Conservation (phyloP, 169 alveolate genomes). For the Eimeria nieschulzi region DNA sequence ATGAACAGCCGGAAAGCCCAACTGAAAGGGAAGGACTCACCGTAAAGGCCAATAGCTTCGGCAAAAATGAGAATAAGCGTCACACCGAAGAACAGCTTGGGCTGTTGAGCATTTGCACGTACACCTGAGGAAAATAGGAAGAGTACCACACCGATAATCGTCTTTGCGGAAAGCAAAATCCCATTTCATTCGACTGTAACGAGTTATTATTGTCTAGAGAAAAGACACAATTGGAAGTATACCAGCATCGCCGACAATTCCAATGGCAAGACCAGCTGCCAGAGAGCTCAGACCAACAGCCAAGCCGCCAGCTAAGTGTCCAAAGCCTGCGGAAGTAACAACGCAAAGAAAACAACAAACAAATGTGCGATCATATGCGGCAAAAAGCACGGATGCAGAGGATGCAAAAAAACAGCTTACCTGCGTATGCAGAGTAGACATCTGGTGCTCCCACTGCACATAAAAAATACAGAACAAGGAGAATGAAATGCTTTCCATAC, state of each 20-base stretch:
- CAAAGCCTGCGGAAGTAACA: slow-evolving; percentile 90
- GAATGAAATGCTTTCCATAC: background rate
- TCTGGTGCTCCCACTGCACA: slow-evolving; percentile 70
- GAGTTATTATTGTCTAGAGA: background rate
- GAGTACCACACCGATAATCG: background rate
- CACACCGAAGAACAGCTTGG: slow-evolving; percentile 98
- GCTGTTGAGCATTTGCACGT: slow-evolving; percentile 99
- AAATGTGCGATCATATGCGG: background rate
- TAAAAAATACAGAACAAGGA: background rate
- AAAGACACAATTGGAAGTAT: background rate
- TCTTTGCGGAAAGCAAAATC: too few relatives aligned
- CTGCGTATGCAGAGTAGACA: slow-evolving; percentile 67
- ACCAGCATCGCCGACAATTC: slow-evolving; percentile 99
- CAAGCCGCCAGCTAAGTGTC: slow-evolving; percentile 91
- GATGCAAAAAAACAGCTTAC: slow-evolving; percentile 5
- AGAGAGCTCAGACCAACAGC: slow-evolving; percentile 80
- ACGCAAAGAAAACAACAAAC: background rate
- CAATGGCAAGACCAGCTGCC: slow-evolving; percentile 99
- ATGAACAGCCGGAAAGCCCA: background rate
- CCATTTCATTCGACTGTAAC: too few relatives aligned
- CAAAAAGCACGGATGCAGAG: background rate
- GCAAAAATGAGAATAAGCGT: slow-evolving; percentile 98
- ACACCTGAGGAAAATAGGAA: slow-evolving; percentile 81
- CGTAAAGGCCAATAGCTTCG: slow-evolving; percentile 98
- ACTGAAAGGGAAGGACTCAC: slow-evolving; percentile 75